Percentiles rank a stretch among this genome's conserved stretches.
Evolutionary conservation across 2,329 filamentous ascomycete genomes (phyloP).

Genomic region (Scedosporium minutisporum): DNA sequence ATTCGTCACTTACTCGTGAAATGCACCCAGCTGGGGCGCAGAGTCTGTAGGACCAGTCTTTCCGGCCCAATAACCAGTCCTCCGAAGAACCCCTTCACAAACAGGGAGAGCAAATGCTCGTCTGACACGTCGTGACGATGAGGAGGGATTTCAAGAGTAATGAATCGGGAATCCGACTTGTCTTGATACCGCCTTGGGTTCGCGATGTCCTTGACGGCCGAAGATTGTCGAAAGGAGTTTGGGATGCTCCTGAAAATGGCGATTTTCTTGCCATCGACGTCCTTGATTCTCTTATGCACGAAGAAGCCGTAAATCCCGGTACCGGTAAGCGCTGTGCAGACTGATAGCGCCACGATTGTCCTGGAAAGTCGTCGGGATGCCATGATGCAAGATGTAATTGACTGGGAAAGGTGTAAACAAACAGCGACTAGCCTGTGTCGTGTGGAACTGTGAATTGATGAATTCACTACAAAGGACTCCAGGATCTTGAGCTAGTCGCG

Average conservation of each 20-base stretch:
- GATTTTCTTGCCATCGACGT: not conserved
- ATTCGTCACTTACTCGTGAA: slow-evolving; percentile 11
- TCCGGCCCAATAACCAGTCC: slow-evolving; percentile 19
- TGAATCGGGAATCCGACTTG: slow-evolving; percentile 15
- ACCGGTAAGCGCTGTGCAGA: not conserved
- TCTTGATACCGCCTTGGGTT: not conserved
- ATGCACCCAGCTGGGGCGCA: slow-evolving; percentile 4
- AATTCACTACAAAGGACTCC: no score
- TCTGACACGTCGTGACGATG: slow-evolving; percentile 13
- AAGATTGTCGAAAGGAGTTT: not conserved
- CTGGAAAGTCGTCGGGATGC: not conserved
- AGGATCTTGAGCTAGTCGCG: no score
- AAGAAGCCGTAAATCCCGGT: not conserved
- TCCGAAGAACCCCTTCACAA: slow-evolving; percentile 20
- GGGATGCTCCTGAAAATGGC: not conserved
- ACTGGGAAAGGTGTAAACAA: not conserved
- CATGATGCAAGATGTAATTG: not conserved
- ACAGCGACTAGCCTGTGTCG: no score
- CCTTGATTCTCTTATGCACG: not conserved
- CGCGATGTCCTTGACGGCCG: not conserved
- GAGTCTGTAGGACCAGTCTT: slow-evolving; percentile 10
- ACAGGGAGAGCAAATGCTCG: slow-evolving; percentile 17
- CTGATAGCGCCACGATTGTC: not conserved
- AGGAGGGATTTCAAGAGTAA: slow-evolving; percentile 14
- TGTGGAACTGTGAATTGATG: no score